Percentiles rank a stretch among this genome's conserved stretches.
These are phyloP conservation scores for Chaetomiaceae sp. DNA, from an alignment of 2,329 filamentous ascomycete species.

Conservation along the genomic window DNA sequence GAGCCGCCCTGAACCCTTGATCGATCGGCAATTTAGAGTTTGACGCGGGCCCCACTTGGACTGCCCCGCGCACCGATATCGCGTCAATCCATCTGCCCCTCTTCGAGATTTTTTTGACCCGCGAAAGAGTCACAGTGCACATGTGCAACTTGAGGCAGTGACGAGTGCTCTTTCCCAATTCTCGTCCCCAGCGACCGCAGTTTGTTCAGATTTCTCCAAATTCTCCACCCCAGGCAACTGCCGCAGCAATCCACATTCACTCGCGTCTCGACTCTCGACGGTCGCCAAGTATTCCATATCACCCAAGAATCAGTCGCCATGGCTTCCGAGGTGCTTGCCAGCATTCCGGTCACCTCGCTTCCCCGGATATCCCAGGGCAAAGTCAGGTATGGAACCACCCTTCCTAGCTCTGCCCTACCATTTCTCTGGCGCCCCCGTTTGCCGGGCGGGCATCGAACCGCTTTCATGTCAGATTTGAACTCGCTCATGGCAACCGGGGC, in stretches of 20 bases:
- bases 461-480: background rate
- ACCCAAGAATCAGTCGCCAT: background rate
- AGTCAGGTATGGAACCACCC: slow-evolving; percentile 10
- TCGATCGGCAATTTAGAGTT: no score
- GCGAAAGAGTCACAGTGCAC: slow-evolving; percentile 2
- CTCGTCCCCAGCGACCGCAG: background rate
- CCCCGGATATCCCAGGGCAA: slow-evolving; percentile 14
- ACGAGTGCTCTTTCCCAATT: background rate
- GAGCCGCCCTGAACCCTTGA: no score
- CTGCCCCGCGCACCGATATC: slow-evolving; percentile 13
- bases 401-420: no score
- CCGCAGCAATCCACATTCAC: background rate
- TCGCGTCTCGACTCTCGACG: background rate
- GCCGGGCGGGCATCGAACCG: no score
- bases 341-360: slow-evolving; percentile 11
- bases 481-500: background rate
- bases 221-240: background rate
- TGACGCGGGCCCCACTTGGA: no score
- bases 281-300: background rate
- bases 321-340: slow-evolving; percentile 6
- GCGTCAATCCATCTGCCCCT: slow-evolving; percentile 1
- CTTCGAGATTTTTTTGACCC: slow-evolving; percentile 2
- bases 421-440: no score
- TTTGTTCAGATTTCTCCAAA: background rate
- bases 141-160: background rate